Percentiles rank a stretch among this genome's conserved stretches.
Evolutionary conservation across 2,329 filamentous ascomycete genomes (phyloP).

Genomic region (Phialophora expanda): DNA sequence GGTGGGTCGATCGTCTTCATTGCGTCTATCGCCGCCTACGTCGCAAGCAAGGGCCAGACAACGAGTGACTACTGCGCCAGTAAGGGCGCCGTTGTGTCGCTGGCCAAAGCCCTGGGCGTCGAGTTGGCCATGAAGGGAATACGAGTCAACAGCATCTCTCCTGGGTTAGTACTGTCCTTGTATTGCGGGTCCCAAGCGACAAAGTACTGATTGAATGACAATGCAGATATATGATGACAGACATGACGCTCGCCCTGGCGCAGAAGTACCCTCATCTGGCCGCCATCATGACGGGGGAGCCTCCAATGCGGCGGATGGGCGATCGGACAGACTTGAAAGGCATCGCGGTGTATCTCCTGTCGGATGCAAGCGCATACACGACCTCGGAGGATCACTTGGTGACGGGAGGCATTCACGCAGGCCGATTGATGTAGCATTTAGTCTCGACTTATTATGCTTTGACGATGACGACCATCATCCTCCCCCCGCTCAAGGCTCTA

Average conservation of each 20-base stretch:
- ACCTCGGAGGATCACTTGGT: constrained; percentile 46
- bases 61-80: constrained; percentile 66
- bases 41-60: constrained; percentile 43
- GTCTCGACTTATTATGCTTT: too few species aligned
- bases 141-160: constrained; percentile 42
- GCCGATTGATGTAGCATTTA: constrained; percentile 27
- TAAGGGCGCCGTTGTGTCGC: constrained; percentile 77
- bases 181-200: too few species aligned
- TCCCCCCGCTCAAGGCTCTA: too few species aligned
- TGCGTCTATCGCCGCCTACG: constrained; percentile 45
- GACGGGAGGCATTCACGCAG: constrained; percentile 42
- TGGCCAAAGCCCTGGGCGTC: constrained; percentile 71
- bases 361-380: constrained; percentile 49
- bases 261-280: constrained; percentile 40
- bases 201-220: neutral
- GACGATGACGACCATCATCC: too few species aligned
- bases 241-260: constrained; percentile 30
- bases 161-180: constrained; percentile 32
- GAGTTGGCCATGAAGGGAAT: constrained; percentile 39
- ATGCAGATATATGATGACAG: constrained; percentile 34
- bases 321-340: constrained; percentile 49
- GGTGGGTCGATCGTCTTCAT: constrained; percentile 45
- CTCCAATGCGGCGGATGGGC: constrained; percentile 49
- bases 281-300: constrained; percentile 48
- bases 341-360: constrained; percentile 49